Base-by-base conservation (phyloP, 1,284 basidiomycete genomes). In the Rhodotorula sp. region DNA sequence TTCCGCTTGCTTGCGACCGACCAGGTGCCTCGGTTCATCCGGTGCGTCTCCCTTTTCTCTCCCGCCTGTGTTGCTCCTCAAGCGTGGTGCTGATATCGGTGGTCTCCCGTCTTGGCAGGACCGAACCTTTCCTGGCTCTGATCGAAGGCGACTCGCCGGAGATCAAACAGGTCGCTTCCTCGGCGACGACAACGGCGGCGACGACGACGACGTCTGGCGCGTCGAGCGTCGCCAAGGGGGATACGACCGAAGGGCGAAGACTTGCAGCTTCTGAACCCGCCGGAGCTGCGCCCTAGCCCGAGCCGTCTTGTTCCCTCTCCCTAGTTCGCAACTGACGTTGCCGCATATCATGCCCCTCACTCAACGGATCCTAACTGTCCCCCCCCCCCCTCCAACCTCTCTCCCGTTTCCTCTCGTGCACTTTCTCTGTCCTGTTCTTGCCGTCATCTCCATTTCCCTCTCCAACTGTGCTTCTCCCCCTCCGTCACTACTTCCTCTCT, bases 1-100 rank as follows among this genome's bases (percentile, higher is more conserved):
- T 98, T 98, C 85, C 87, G 95, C 64, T 82, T 98, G 75, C 96
- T 99, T 91, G 95, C 95, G 14, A 96, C 93, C 67, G 95, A 99
- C 81, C 97, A 94, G 14, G 90, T 98, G 42, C 95, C 95, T 17
- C 62, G 75, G 1, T 76, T 76, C 64, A 71, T 76, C 51, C 69
- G 74, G 74, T 75, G 45, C 48, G 71, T 64, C 14, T 18, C n/a
- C n/a, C n/a, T n/a, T n/a, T n/a, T n/a, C n/a, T n/a, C n/a, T n/a
- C n/a, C n/a, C n/a, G n/a, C n/a, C n/a, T n/a, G n/a, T n/a, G n/a
- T n/a, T n/a, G n/a, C n/a, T n/a, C n/a, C n/a, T n/a, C n/a, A n/a
- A n/a, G n/a, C n/a, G n/a, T 15, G 24, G 17, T 15, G 22, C 65
- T 64, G 54, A 64, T 60, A 1, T 29, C 37, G 37, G 10, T 42